Evolutionary conservation across 768 basidiomycete species (phyloP).

Genomic region (Astraeus odoratus): DNA sequence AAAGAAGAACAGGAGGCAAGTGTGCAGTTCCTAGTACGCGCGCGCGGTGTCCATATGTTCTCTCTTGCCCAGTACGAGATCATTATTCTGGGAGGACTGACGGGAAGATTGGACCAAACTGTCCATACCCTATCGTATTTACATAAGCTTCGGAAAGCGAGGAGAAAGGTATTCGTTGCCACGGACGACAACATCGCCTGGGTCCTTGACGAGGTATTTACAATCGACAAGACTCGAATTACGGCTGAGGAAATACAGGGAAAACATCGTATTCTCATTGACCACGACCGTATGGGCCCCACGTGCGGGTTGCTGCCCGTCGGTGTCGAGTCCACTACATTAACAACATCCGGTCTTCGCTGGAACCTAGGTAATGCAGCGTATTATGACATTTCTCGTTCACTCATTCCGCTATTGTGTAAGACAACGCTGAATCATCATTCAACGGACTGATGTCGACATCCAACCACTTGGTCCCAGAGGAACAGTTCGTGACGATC

Average conservation of each 20-base stretch:
- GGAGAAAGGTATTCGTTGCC: slow-evolving; percentile 60
- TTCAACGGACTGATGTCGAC: slow-evolving; percentile 87
- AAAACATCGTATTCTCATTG: slow-evolving; percentile 69
- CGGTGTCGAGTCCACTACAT: slow-evolving; percentile 65
- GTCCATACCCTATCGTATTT: slow-evolving; percentile 82
- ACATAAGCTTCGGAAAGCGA: slow-evolving; percentile 63
- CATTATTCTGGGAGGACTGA: slow-evolving; percentile 80
- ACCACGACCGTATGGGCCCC: slow-evolving; percentile 67
- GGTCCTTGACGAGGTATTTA: slow-evolving; percentile 70
- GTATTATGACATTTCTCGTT: not conserved
- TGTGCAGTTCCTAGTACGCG: not conserved
- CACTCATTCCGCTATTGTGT: slow-evolving; percentile 5
- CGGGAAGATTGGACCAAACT: slow-evolving; percentile 92
- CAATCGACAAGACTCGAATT: not conserved
- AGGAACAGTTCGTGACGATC: slow-evolving; percentile 57
- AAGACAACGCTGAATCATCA: slow-evolving; percentile 61
- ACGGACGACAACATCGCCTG: slow-evolving; percentile 92
- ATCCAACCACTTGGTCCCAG: slow-evolving; percentile 82
- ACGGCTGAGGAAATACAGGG: slow-evolving; percentile 45
- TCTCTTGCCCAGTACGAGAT: slow-evolving; percentile 47
- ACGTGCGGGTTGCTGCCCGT: slow-evolving; percentile 96
- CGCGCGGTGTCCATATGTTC: not conserved
- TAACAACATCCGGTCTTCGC: slow-evolving; percentile 78
- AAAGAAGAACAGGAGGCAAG: slow-evolving; percentile 33
- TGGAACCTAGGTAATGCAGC: slow-evolving; percentile 80